These are phyloP conservation scores for Mortierella sp. DNA, from an alignment of 371 early-diverging fungal genomes.

Conservation along the genomic window DNA sequence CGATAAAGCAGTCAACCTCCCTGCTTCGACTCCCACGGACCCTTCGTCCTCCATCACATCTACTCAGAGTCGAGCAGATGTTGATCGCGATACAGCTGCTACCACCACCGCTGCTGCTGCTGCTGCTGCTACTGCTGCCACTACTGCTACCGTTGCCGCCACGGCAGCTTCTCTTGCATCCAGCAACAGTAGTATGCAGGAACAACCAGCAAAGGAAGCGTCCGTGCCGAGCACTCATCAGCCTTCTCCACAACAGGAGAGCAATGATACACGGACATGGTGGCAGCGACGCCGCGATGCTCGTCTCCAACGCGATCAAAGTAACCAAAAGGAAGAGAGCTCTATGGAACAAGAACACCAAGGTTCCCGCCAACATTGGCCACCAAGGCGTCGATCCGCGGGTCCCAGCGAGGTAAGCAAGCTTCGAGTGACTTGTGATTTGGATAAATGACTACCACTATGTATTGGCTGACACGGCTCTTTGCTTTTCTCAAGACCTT, in stretches of 20 bases:
- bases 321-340: neutral
- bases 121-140: neutral
- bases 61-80: neutral
- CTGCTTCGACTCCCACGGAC: neutral
- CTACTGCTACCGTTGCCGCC: neutral
- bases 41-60: neutral
- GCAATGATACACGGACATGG: neutral
- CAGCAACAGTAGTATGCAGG: neutral
- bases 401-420: neutral
- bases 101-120: neutral
- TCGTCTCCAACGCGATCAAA: no score
- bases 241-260: neutral
- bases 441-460: neutral
- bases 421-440: neutral
- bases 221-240: neutral
- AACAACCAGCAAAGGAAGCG: neutral
- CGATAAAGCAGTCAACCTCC: neutral
- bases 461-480: neutral
- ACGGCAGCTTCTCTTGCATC: no score
- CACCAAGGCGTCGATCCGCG: slow-evolving; percentile 6
- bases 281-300: neutral
- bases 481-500: slow-evolving; percentile 12
- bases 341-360: neutral
- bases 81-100: neutral
- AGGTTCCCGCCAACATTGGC: neutral